Evolutionary conservation across 495 filamentous ascomycete species (phyloP).

Genomic region (Jackrogersella minutella): DNA sequence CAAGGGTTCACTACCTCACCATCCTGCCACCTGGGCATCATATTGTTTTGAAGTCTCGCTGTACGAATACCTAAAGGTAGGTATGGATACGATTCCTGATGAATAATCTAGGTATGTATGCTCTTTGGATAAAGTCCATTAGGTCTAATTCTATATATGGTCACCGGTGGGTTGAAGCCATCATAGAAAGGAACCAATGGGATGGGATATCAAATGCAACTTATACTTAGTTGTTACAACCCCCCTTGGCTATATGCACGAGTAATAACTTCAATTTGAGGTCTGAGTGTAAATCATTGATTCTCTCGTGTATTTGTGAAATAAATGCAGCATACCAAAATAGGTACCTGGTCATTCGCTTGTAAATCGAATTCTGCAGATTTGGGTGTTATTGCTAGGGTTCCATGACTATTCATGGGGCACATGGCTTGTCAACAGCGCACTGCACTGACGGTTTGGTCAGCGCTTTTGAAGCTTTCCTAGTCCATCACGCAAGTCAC

Average conservation of each 20-base stretch:
- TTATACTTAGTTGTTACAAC: background rate
- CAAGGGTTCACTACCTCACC: conserved; percentile 2
- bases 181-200: too few species aligned
- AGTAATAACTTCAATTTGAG: conserved; percentile 9
- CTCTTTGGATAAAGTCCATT: conserved; percentile 20
- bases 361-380: conserved; percentile 11
- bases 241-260: background rate
- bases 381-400: conserved; percentile 24
- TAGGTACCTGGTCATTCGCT: too few species aligned
- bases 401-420: conserved; percentile 27
- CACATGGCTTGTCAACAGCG: conserved; percentile 2
- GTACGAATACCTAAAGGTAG: background rate
- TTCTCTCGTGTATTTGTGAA: too few species aligned
- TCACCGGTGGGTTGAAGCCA: too few species aligned
- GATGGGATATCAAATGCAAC: too few species aligned
- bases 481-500: too few species aligned
- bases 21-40: too few species aligned
- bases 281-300: background rate
- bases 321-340: too few species aligned
- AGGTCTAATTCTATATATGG: too few species aligned
- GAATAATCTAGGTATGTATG: too few species aligned
- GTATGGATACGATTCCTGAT: too few species aligned
- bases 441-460: conserved; percentile 22
- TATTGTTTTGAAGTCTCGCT: conserved; percentile 23
- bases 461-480: conserved; percentile 21